Evolutionary conservation across 768 basidiomycete species (phyloP).

Genomic region (Ramaria rubella): DNA sequence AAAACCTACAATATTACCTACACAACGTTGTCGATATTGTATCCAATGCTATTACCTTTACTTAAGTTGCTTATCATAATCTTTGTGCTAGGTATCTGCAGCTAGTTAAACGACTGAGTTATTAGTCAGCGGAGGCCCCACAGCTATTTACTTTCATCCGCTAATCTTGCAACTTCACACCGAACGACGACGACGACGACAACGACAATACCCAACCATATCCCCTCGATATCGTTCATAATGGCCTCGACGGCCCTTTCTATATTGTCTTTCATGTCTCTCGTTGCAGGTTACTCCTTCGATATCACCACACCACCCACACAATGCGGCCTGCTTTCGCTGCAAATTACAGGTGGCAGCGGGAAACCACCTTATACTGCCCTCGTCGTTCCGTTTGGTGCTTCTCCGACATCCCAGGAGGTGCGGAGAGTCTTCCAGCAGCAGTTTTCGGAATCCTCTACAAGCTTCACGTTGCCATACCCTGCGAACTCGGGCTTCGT

Average conservation of each 20-base stretch:
- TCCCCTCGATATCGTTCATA: background rate
- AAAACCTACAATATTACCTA: no score
- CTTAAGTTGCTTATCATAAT: no score
- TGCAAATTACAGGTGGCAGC: conserved; percentile 47
- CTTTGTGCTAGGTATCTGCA: no score
- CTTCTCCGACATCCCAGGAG: conserved; percentile 58
- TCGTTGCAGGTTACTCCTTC: conserved; percentile 37
- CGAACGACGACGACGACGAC: background rate
- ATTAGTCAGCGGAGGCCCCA: no score
- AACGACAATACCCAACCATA: no score
- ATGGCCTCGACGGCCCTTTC: conserved; percentile 1
- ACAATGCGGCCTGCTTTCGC: conserved; percentile 61
- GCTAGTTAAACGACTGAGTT: no score
- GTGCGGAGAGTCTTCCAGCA: conserved; percentile 53
- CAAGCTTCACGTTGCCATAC: conserved; percentile 53
- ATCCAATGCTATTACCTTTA: no score
- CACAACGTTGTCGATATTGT: no score
- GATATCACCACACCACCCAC: conserved; percentile 40
- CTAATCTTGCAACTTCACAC: no score
- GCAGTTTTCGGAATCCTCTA: conserved; percentile 38
- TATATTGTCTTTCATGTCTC: conserved; percentile 17
- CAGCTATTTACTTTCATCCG: no score
- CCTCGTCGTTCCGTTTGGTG: conserved; percentile 61
- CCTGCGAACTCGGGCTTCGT: conserved; percentile 69
- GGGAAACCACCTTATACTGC: conserved; percentile 63